Evolutionary conservation across 768 basidiomycete species (phyloP).

Genomic region (Neoboletus magnificus): DNA sequence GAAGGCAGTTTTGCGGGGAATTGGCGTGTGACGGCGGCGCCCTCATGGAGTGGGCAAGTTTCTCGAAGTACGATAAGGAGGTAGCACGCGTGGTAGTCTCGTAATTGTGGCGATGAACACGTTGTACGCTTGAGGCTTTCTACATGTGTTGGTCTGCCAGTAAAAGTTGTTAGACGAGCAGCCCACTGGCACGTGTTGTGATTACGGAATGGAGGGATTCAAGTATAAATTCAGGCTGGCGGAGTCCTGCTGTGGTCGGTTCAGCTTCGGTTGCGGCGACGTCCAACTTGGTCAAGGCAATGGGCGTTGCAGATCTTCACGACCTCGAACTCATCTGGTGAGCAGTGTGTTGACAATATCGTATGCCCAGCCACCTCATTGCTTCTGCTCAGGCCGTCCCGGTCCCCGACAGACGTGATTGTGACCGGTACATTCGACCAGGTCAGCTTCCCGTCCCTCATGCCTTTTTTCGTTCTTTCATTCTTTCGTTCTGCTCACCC

Average conservation of each 20-base stretch:
- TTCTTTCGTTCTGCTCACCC: conserved; percentile 3
- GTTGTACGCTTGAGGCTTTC: conserved; percentile 12
- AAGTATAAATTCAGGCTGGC: conserved; percentile 22
- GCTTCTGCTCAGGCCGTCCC: conserved; percentile 49
- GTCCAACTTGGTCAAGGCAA: conserved; percentile 15
- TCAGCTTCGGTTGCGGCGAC: conserved; percentile 20
- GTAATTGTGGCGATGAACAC: conserved; percentile 5
- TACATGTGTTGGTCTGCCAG: neutral
- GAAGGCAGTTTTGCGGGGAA: conserved; percentile 32
- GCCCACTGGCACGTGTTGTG: conserved; percentile 16
- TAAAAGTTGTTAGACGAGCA: neutral
- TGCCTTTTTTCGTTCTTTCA: neutral
- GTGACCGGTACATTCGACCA: conserved; percentile 79
- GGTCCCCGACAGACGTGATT: conserved; percentile 54
- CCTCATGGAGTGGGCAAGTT: conserved; percentile 15
- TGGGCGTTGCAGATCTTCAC: conserved; percentile 41
- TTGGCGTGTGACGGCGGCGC: conserved; percentile 24
- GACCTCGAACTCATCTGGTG: conserved; percentile 55
- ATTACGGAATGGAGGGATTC: conserved; percentile 20
- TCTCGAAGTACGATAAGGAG: neutral
- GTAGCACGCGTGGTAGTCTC: neutral
- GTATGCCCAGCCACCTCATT: conserved; percentile 1
- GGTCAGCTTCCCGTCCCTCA: conserved; percentile 39
- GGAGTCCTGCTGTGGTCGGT: conserved; percentile 1
- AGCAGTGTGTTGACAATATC: conserved; percentile 21